A percentile compares a stretch with the other conserved stretches of the same genome.
phyloP scores from a whole-genome alignment of 2,329 filamentous ascomycete species.

The Ophiostoma quercus region DNA sequence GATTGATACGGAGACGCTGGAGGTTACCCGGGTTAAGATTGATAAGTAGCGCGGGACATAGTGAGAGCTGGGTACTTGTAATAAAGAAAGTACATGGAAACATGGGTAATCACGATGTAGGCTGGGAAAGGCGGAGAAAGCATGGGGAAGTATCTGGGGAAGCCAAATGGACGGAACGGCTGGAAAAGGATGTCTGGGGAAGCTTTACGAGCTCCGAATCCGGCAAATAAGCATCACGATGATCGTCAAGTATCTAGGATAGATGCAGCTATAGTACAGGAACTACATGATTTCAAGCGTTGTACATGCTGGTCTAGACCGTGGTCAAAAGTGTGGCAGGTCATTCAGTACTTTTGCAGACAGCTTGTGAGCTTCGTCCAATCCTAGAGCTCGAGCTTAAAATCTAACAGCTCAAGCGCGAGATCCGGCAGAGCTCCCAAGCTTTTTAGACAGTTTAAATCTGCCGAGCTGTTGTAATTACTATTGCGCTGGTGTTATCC shows the following conservation, averaged over 20 bases:
- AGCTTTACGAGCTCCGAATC: background rate
- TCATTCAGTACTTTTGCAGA: background rate
- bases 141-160: background rate
- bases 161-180: background rate
- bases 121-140: background rate
- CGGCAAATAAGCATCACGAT: background rate
- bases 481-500: background rate
- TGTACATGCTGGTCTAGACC: background rate
- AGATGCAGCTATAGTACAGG: background rate
- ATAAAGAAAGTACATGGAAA: background rate
- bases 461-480: background rate
- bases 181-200: background rate
- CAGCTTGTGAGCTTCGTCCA: background rate
- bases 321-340: background rate
- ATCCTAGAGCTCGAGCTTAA: background rate
- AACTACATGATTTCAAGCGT: background rate
- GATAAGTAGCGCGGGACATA: slow-evolving; percentile 9
- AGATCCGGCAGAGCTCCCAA: background rate
- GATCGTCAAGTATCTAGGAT: background rate
- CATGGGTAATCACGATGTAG: background rate
- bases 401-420: background rate
- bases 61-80: too few relatives aligned
- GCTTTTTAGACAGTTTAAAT: background rate
- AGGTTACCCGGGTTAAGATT: slow-evolving; percentile 65
- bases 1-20: slow-evolving; percentile 78